Evolutionary conservation across 1,284 basidiomycete genomes (phyloP), one percentile per base, ranked within the genome.

Genomic region (Polyporus tsugae): DNA sequence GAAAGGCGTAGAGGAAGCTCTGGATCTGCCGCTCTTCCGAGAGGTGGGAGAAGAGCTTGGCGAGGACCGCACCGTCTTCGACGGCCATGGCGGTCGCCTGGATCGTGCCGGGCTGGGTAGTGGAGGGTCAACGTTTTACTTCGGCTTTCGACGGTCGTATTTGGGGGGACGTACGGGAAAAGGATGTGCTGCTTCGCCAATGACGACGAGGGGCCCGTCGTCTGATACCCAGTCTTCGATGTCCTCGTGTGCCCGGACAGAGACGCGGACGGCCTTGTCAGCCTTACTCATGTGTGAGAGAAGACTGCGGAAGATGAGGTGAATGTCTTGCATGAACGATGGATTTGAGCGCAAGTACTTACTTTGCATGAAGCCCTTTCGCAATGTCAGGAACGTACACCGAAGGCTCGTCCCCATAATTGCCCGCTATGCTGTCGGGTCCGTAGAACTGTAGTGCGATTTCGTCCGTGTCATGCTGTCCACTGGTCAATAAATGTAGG

Each of bases 31-130:
- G 84, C 33, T 79, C 74, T 2, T 78, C 74, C 42, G 77, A 78
- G 3, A 91, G 77, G 73, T 87, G 87, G 2, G 87, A 86, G 75
- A 90, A 89, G 11, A 91, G 79, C 65, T 84, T 86, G 17, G 82
- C 89, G 10, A 91, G 81, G 6, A 88, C 85, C 1, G 86, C 87
- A 4, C 82, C 87, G 67, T 90, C 89, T 77, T 91, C 82, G 78
- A 55, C 82, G 71, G 39, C 82, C 79, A 7, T 83, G 79, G 73
- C 84, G 70, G 74, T 79, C 80, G 76, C 83, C 81, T 71, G 82
- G 82, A 55, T 75, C 42, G 13, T 83, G 60, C 70, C 84, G 80
- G n/a, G 75, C 78, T 46, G 77, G 70, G 64, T n/a, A 19, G 22
- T 22, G 57, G 25, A 36, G 36, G 33, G 35, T 58, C 7, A 46